Conservation (phyloP, 1,284 basidiomycete genomes). For the Vanrija sp. region DNA sequence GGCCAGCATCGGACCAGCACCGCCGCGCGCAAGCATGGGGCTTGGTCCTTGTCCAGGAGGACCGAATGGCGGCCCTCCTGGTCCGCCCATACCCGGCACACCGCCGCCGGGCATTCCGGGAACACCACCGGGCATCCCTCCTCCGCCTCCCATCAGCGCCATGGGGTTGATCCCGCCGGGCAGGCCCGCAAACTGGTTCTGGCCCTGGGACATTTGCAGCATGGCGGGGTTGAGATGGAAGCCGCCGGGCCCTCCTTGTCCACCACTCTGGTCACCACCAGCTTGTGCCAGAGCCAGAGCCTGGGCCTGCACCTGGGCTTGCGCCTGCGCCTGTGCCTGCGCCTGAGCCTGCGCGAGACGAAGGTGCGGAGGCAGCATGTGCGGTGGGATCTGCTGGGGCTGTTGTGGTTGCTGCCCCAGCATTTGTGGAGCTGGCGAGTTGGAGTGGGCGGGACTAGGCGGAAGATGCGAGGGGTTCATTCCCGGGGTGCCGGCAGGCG, state of each 20-base stretch:
- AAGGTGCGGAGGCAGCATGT: neutral
- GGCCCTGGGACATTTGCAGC: slow-evolving; percentile 3
- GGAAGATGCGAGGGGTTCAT: neutral
- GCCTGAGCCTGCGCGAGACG: neutral
- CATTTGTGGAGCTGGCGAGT: neutral
- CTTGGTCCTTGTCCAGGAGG: neutral
- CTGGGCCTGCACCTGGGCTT: slow-evolving; percentile 10
- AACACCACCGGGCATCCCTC: neutral
- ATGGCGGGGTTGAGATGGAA: slow-evolving; percentile 2
- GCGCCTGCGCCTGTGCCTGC: slow-evolving; percentile 5
- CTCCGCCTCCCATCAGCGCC: slow-evolving; percentile 8
- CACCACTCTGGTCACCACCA: neutral
- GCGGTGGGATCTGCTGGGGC: neutral
- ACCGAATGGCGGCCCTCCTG: neutral
- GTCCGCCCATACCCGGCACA: neutral
- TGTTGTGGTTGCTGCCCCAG: neutral
- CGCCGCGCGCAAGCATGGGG: neutral
- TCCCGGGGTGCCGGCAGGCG: neutral
- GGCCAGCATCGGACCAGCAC: slow-evolving; percentile 7
- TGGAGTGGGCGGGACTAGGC: neutral
- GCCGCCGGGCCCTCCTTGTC: neutral
- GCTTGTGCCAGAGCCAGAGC: slow-evolving; percentile 3
- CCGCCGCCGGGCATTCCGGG: neutral
- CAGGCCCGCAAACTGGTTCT: neutral
- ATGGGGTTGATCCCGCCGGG: slow-evolving; percentile 6